Conservation (phyloP, 139 green algal species). For the Chlamydomonas sp. region DNA sequence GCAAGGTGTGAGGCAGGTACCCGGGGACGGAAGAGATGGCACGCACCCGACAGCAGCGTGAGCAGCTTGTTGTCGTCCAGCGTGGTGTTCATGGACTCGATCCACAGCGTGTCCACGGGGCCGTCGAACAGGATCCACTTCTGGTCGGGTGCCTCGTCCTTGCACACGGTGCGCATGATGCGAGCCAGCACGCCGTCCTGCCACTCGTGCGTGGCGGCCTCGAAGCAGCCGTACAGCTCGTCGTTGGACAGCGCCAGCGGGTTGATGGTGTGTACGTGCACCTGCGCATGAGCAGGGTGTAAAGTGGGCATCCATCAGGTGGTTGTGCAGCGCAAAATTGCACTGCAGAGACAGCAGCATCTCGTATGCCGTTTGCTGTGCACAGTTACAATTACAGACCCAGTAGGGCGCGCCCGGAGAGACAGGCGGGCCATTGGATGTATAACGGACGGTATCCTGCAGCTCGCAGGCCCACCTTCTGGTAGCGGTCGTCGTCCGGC, state of each 20-base stretch:
- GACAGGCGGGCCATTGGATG: background rate
- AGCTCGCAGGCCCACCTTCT: conserved; percentile 46
- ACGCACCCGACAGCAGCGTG: conserved; percentile 69
- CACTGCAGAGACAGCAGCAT: background rate
- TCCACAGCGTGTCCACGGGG: conserved; percentile 89
- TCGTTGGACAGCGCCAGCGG: conserved; percentile 84
- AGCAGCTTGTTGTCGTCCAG: conserved; percentile 91
- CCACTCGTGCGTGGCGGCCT: conserved; percentile 80
- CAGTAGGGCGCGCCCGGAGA: background rate
- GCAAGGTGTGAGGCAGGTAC: too few relatives aligned
- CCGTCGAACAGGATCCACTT: conserved; percentile 89
- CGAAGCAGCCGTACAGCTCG: conserved; percentile 88
- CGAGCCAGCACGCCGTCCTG: conserved; percentile 77
- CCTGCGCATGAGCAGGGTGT: conserved; percentile 40
- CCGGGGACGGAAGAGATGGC: background rate
- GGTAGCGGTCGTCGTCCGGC: conserved; percentile 71
- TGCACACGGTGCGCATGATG: conserved; percentile 81
- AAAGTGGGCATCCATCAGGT: background rate
- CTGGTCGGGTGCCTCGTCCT: conserved; percentile 72
- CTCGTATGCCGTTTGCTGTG: background rate
- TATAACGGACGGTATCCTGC: background rate
- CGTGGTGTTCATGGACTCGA: conserved; percentile 88
- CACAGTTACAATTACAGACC: background rate
- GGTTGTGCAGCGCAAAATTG: too few relatives aligned
- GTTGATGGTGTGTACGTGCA: conserved; percentile 89